phyloP scores from a whole-genome alignment of 257 asterid genomes.

The Apocynum venetum region DNA sequence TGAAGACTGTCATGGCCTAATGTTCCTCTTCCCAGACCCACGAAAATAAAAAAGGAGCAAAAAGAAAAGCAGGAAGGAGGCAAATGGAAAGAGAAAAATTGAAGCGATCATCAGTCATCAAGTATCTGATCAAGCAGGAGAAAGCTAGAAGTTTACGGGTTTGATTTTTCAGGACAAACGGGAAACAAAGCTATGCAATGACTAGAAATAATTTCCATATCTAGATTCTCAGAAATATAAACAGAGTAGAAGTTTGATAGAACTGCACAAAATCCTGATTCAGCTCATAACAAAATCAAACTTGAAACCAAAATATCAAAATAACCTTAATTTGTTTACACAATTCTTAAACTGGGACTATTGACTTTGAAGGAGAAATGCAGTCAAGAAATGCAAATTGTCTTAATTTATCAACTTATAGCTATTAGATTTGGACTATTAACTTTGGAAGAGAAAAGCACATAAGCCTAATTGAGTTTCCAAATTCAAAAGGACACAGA shows the following conservation, averaged over 20 bases:
- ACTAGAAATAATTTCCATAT: neutral
- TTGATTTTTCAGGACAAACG: neutral
- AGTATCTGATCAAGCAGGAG: neutral
- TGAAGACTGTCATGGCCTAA: neutral
- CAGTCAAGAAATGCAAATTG: neutral
- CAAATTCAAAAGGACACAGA: neutral
- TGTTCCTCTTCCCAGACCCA: constrained; percentile 27
- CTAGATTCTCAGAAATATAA: neutral
- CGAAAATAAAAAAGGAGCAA: constrained; percentile 13
- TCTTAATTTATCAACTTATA: neutral
- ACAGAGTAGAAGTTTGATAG: neutral
- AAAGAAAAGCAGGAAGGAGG: constrained; percentile 2
- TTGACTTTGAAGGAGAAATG: too few species aligned
- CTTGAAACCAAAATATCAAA: neutral
- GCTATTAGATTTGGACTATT: neutral
- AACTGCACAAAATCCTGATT: neutral
- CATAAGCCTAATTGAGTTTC: neutral
- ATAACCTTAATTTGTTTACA: neutral
- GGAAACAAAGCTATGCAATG: constrained; percentile 6
- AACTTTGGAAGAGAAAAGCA: neutral
- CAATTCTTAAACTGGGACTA: neutral
- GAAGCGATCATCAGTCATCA: neutral
- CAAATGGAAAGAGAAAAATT: neutral
- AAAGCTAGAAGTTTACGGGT: neutral
- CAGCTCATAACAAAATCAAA: neutral